Conservation (phyloP, 441 rosid species). For the Pelargonium australe region DNA sequence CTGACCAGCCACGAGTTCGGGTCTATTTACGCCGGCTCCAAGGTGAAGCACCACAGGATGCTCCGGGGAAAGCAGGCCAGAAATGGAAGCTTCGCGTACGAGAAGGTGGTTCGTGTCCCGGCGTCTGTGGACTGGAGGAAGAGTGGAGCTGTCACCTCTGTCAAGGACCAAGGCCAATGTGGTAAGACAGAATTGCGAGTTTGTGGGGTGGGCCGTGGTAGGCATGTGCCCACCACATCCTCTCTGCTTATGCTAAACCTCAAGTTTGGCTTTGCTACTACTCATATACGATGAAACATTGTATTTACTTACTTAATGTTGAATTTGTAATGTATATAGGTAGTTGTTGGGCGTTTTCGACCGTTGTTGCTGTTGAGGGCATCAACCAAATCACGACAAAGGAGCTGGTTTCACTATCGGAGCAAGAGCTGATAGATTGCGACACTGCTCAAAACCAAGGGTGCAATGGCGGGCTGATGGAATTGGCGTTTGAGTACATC, state of each 20-base stretch:
- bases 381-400: background rate
- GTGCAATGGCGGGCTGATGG: constrained; percentile 85
- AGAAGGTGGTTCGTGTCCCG: constrained; percentile 34
- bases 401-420: background rate
- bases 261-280: too few species aligned
- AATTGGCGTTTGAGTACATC: constrained; percentile 67
- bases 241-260: background rate
- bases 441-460: constrained; percentile 68
- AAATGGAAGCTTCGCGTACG: constrained; percentile 48
- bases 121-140: constrained; percentile 66
- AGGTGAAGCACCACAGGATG: constrained; percentile 60
- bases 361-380: background rate
- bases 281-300: too few species aligned
- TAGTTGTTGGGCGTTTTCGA: background rate
- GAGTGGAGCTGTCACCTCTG: constrained; percentile 58
- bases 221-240: too few species aligned
- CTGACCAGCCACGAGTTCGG: constrained; percentile 73
- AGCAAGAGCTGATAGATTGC: constrained; percentile 29
- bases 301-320: too few species aligned
- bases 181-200: constrained; percentile 29
- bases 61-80: constrained; percentile 38
- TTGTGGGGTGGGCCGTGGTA: too few species aligned
- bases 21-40: constrained; percentile 51
- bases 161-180: constrained; percentile 81
- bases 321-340: background rate